Evolutionary conservation across 2,329 filamentous ascomycete genomes (phyloP), one percentile per base, ranked within the genome.

Genomic region (Calonectria pteridis): DNA sequence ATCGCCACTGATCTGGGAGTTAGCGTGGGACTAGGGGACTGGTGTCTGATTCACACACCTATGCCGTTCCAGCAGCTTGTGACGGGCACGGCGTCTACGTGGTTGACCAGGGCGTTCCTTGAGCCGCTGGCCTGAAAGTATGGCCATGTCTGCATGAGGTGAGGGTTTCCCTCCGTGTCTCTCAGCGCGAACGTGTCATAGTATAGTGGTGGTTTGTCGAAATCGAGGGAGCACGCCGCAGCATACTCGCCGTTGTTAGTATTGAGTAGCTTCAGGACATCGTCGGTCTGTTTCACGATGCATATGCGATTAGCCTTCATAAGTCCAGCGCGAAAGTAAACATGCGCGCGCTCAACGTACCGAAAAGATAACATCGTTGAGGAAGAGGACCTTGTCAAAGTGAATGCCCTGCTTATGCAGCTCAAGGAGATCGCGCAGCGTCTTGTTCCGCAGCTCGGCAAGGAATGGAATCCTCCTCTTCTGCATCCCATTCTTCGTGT

Each of bases 401-500:
- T 76, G 84, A n/a, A 86, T 82, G 5, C 91, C 91, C 67, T 88
- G 82, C 26, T 84, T 83, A 13, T 85, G 81, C 55, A 93, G 80
- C 23, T 88, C 86, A 33, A 88, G 80, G 75, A 95, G 80, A 11
- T 92, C 91, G 73, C 89, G 82, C 76, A 95, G 83, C n/a, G 89
- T 90, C 75, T 85, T 82, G 81, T 95, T 95, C 50, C 94, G 88
- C 71, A 94, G 79, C 31, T 84, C 87, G 1, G 94, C 89, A 26
- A 95, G 85, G 80, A 93, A 94, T 1, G 93, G 93, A 74, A 95
- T 94, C 26, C 93, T 87, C 63, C 93, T 85, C 73, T 93, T 81
- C 78, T 93, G 91, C 74, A 85, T 85, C 0, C 88, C 88, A 31
- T 86, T 79, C 10, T 88, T 82, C n/a, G 91, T 93, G 35, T 87